Evolutionary conservation across 352 stramenopile species (phyloP).

Genomic region (Blastocystis sp.): DNA sequence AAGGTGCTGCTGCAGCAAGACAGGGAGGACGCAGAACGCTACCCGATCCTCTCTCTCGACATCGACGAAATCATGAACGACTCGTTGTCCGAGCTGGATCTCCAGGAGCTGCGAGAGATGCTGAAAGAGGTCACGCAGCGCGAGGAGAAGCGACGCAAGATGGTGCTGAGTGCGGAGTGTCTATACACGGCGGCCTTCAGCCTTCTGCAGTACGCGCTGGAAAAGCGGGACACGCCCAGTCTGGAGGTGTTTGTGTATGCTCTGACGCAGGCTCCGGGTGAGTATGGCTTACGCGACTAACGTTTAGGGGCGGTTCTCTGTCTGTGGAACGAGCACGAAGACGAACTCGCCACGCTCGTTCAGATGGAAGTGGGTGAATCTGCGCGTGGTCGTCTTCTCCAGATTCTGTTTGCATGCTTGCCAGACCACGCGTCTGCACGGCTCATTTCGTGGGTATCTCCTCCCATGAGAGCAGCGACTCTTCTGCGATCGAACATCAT

Average conservation of each 20-base stretch:
- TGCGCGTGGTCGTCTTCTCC: background rate
- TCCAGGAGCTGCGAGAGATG: constrained; percentile 10
- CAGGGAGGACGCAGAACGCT: background rate
- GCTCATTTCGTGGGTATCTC: background rate
- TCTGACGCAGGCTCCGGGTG: background rate
- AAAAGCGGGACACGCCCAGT: background rate
- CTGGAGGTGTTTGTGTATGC: background rate
- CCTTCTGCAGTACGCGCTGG: background rate
- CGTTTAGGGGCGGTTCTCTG: background rate
- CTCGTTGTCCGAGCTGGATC: background rate
- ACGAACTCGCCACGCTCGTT: background rate
- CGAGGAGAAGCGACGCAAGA: constrained; percentile 1
- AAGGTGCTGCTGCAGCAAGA: background rate
- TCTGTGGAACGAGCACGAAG: constrained; percentile 14
- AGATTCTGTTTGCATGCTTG: background rate
- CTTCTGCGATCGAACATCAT: background rate
- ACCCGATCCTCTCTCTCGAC: constrained; percentile 14
- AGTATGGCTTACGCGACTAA: background rate
- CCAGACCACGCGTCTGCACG: background rate
- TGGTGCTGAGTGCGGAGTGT: constrained; percentile 11
- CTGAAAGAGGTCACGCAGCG: background rate
- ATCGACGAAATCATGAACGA: constrained; percentile 51
- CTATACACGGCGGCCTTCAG: background rate
- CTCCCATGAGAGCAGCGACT: background rate
- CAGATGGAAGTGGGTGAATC: background rate